Evolutionary conservation across 2,329 filamentous ascomycete species (phyloP).

Genomic region (Elsinoe fawcettii): DNA sequence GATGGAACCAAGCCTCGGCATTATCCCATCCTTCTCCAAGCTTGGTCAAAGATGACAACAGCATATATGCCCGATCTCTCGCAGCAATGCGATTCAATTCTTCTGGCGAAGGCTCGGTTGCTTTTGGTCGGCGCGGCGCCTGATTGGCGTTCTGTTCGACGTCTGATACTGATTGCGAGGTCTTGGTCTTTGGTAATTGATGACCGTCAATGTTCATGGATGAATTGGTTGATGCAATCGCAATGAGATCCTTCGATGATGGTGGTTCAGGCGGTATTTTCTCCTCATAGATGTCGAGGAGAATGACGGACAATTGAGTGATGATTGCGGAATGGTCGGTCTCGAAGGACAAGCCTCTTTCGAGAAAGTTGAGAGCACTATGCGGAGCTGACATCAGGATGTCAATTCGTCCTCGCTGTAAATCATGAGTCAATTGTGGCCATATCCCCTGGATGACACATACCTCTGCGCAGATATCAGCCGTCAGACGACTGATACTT

Average conservation of each 20-base stretch:
- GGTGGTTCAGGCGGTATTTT: constrained; percentile 47
- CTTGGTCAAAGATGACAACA: constrained; percentile 76
- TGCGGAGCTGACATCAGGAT: constrained; percentile 56
- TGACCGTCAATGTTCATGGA: constrained; percentile 13
- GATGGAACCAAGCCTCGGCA: constrained; percentile 84
- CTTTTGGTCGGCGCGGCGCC: background rate
- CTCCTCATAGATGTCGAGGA: constrained; percentile 76
- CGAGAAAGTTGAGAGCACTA: constrained; percentile 67
- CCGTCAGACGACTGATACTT: constrained; percentile 77
- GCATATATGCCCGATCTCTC: constrained; percentile 76
- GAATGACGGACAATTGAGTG: constrained; percentile 72
- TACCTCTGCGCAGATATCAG: constrained; percentile 75
- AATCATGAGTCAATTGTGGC: background rate
- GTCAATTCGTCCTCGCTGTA: constrained; percentile 59
- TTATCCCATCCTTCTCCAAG: constrained; percentile 80
- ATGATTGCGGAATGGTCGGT: constrained; percentile 74
- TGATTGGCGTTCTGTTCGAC: background rate
- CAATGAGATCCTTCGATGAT: background rate
- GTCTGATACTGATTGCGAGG: background rate
- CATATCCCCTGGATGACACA: constrained; percentile 28
- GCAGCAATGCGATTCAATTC: constrained; percentile 78
- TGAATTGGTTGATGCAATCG: constrained; percentile 14
- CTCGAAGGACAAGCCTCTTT: constrained; percentile 70
- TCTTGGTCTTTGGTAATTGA: constrained; percentile 3
- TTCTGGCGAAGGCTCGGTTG: constrained; percentile 48